Base-by-base conservation (phyloP, 164 flowering plant genomes). In the Vitis labrusca region DNA sequence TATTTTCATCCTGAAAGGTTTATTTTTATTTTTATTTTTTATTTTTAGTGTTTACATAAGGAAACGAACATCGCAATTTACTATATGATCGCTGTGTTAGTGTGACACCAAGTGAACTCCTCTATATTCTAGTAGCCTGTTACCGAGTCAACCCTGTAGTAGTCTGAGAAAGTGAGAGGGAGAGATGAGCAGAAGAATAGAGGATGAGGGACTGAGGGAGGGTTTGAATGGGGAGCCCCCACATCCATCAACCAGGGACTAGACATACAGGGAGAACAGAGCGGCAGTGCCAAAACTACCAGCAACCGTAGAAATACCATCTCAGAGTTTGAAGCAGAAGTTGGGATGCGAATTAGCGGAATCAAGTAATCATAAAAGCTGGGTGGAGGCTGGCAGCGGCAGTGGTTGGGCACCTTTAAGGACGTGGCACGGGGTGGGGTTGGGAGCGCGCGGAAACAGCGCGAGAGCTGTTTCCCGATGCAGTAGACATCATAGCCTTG, bases 381-480 rank as follows among this genome's bases (percentile, higher is more conserved):
- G 52, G 51, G 19, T 54, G 14, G 66, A 62, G 63, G 2, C 76
- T 48, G 61, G 55, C 16, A 2, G 1, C 49, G 23, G 19, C 11
- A 64, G 70, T 75, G 63, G 15, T 10, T 7, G 6, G 59, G 59
- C 12, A 10, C 54, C 10, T 51, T 14, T 51, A 10, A 51, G 54
- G 54, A 58, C 8, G 61, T 58, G 61, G 27, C 59, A 60, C 64
- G 51, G 5, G 49, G 60, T 12, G 77, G 27, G 27, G 27, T 23
- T 23, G 65, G 67, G 69, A 75, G 80, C 85, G 84, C 89, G 86
- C 89, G 89, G 63, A 76, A 84, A 82, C 86, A 82, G 79, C 89
- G 89, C 84, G 89, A 84, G 89, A 80, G 84, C 84, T 83, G 86
- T 83, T 85, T 80, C 86, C 85, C 82, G 67, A 74, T 76, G 81